Base-by-base conservation (phyloP, 2,329 filamentous ascomycete species). In the Rachicladosporium sp. region DNA sequence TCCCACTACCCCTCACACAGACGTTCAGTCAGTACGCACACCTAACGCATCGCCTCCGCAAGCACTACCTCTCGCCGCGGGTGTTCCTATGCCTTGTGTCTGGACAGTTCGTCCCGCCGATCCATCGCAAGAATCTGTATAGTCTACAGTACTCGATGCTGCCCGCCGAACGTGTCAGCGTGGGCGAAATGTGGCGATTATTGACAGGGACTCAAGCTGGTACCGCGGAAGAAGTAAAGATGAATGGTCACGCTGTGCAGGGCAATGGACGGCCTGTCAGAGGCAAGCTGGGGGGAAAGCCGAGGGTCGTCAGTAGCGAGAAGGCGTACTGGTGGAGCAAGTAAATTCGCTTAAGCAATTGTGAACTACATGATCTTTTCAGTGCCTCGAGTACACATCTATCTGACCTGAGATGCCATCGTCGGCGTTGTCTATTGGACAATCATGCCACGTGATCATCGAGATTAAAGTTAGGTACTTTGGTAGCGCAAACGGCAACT, bases 21-120 rank as follows among this genome's bases (percentile, higher is more conserved):
- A 96, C 96, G 77, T 96, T 98, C 62, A 77, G 93, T 44, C 88
- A 96, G 55, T 98, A 98, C 64, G 94, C 93, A 56, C 87, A 95
- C 59, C 85, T 98, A 53, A 87, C 82, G 21, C 78, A 84, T 47
- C 85, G 91, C 35, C 85, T 98, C 46, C 80, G 86, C 42, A 94
- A 93, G 59, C 91, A 98, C 64, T 98, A 98, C 59, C 71, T 96
- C 33, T 89, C 87, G 0, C 86, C 85, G 0, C 76, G 80, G 10
- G 93, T 98, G 12, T 74, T 96, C 35, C 71, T 94, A 31, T 91
- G 86, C 52, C 78, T 98, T 2, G 69, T 88, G 13, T 93, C 86
- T 0, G 91, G 91, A 43, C 83, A 82, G 45, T 95, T 95, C 49
- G 87, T 96, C 2, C 91, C 89, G 9, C 89, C 93, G 0, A 93